Evolutionary conservation across 306 rosid species (phyloP).

Genomic region (Quercus suber): DNA sequence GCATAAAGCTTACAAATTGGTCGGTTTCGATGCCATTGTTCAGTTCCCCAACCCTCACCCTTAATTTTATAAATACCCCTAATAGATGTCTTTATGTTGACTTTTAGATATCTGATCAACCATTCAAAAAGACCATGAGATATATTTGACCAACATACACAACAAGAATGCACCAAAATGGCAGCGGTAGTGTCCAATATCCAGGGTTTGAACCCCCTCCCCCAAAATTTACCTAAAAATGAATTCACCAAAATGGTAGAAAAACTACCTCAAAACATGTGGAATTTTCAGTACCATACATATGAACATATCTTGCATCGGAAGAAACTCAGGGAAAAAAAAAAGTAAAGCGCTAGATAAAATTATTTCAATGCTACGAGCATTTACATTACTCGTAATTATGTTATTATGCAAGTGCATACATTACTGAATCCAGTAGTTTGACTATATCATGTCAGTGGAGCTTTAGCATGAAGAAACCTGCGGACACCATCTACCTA

Average conservation of each 20-base stretch:
- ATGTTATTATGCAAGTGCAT: conserved; percentile 18
- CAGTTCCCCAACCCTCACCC: too few relatives aligned
- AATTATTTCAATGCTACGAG: conserved; percentile 14
- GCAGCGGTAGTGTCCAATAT: too few relatives aligned
- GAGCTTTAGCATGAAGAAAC: conserved; percentile 24
- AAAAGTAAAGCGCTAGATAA: neutral
- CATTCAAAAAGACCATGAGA: too few relatives aligned
- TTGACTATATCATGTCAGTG: conserved; percentile 30
- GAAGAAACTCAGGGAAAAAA: neutral
- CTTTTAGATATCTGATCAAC: too few relatives aligned
- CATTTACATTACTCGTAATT: conserved; percentile 26
- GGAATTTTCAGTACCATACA: neutral
- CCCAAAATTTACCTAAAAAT: too few relatives aligned
- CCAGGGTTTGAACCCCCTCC: too few relatives aligned
- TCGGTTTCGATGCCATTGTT: too few relatives aligned
- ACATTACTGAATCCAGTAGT: neutral
- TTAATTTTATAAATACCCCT: too few relatives aligned
- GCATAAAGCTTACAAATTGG: too few relatives aligned
- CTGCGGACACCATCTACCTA: conserved; percentile 10
- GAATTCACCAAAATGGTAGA: neutral
- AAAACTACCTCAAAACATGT: too few relatives aligned
- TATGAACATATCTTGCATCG: conserved; percentile 9
- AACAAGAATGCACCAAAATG: neutral
- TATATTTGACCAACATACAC: neutral
- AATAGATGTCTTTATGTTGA: too few relatives aligned